Evolutionary conservation across 2,329 filamentous ascomycete genomes (phyloP).

Genomic region (Biscogniauxia mediterranea): DNA sequence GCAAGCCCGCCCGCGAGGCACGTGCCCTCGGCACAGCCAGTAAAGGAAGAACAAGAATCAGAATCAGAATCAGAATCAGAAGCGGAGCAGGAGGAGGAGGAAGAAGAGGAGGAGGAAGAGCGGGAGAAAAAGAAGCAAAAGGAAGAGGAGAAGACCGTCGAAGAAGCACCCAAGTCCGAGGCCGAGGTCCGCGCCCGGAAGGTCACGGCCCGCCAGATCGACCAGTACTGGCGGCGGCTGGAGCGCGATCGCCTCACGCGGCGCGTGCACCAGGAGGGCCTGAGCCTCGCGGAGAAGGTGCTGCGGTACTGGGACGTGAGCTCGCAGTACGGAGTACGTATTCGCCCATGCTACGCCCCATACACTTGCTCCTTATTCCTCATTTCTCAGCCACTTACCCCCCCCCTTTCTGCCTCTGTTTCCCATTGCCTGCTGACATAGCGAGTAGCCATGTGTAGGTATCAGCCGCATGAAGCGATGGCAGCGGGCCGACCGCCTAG

Average conservation of each 20-base stretch:
- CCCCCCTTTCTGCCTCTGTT: not conserved
- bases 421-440: slow-evolving; percentile 5
- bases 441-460: slow-evolving; percentile 79
- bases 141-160: slow-evolving; percentile 21
- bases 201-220: slow-evolving; percentile 67
- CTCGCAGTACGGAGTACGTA: slow-evolving; percentile 86
- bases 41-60: slow-evolving; percentile 10
- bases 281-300: slow-evolving; percentile 78
- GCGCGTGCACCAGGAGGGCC: slow-evolving; percentile 72
- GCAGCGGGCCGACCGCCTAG: slow-evolving; percentile 80
- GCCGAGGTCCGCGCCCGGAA: slow-evolving; percentile 59
- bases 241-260: slow-evolving; percentile 67
- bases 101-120: slow-evolving; percentile 38
- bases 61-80: too few relatives aligned
- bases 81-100: slow-evolving; percentile 24
- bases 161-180: slow-evolving; percentile 44
- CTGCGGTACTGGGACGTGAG: slow-evolving; percentile 90
- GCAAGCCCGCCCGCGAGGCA: slow-evolving; percentile 32
- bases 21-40: slow-evolving; percentile 21
- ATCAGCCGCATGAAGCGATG: slow-evolving; percentile 79
- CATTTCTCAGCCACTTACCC: not conserved
- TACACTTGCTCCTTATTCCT: not conserved
- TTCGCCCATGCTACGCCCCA: not conserved
- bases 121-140: slow-evolving; percentile 20
- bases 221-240: slow-evolving; percentile 72